Conservation (phyloP, 768 basidiomycete genomes). For the Pisolithus sp. region DNA sequence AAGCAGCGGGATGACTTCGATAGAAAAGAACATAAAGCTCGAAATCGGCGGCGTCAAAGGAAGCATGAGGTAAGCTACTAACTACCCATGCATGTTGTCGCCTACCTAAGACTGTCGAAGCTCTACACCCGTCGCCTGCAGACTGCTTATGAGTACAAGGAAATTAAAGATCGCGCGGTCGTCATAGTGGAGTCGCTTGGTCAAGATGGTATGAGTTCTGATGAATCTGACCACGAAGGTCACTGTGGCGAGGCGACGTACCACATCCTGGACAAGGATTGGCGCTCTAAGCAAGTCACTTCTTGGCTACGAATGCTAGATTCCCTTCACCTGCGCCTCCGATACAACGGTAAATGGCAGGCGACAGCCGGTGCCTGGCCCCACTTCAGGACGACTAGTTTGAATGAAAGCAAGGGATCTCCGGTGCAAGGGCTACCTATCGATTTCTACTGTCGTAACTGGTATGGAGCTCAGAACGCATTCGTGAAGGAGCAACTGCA, state of each 20-base stretch:
- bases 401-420: not conserved
- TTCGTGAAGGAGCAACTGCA: not conserved
- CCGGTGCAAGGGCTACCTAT: not conserved
- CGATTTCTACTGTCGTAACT: not conserved
- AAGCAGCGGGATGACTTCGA: not conserved
- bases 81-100: not conserved
- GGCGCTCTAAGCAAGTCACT: not conserved
- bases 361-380: not conserved
- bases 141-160: not conserved
- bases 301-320: not conserved
- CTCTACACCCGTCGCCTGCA: not conserved
- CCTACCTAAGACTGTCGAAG: not conserved
- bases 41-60: not conserved
- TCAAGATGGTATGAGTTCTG: conserved; percentile 3
- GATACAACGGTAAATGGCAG: not conserved
- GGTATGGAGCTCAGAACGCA: not conserved
- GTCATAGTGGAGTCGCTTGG: not conserved
- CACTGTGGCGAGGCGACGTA: not conserved
- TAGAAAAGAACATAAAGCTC: not conserved
- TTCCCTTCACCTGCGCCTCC: not conserved
- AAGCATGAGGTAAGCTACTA: not conserved
- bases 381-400: not conserved
- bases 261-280: not conserved
- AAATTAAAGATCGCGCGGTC: not conserved
- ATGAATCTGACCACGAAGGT: conserved; percentile 1